Evolutionary conservation across 176 grass and related monocot species (phyloP).

Genomic region (Carex kokanica): DNA sequence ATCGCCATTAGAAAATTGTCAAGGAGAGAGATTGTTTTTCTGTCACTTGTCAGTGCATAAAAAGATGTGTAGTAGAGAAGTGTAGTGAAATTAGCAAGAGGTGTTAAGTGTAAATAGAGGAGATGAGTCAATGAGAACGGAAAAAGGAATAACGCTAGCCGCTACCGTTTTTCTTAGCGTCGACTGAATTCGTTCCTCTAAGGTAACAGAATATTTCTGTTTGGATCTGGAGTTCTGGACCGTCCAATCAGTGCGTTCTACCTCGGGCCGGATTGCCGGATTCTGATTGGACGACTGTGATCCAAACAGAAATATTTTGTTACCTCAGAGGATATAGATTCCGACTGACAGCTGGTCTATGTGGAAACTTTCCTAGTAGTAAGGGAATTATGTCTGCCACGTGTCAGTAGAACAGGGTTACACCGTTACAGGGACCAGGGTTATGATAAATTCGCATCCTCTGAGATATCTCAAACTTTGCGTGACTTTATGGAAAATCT

Average conservation of each 20-base stretch:
- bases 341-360: not conserved
- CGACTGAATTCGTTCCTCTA: not conserved
- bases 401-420: not conserved
- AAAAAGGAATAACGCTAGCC: not conserved
- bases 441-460: too few species aligned
- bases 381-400: not conserved
- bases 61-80: not conserved
- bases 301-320: too few species aligned
- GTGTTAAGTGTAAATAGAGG: not conserved
- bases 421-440: too few species aligned
- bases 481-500: too few species aligned
- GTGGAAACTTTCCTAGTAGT: not conserved
- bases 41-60: not conserved
- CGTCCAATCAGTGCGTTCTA: too few species aligned
- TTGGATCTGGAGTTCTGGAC: too few species aligned
- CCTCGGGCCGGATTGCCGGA: too few species aligned
- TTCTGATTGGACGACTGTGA: too few species aligned
- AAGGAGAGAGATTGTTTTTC: not conserved
- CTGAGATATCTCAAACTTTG: too few species aligned
- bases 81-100: too few species aligned
- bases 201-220: too few species aligned
- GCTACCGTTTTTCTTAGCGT: not conserved
- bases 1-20: conserved; percentile 11
- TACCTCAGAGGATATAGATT: too few species aligned
- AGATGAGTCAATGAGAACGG: not conserved